These are phyloP conservation scores for Mycosarcoma maydis DNA, from an alignment of 1,284 basidiomycete genomes.

Conservation along the genomic window DNA sequence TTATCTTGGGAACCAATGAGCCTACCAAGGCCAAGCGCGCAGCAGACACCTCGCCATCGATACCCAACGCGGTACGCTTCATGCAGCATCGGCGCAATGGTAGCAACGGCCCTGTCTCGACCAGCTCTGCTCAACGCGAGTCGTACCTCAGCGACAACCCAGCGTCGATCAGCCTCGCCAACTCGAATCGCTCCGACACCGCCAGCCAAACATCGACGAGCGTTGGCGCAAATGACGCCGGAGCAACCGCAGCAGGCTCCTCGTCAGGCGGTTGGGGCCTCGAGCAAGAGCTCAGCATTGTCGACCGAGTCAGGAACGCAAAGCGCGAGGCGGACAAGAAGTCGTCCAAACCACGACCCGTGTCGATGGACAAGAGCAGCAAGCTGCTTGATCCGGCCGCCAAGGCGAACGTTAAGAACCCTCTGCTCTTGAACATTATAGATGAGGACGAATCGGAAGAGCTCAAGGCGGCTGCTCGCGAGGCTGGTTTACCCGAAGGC, in stretches of 20 bases:
- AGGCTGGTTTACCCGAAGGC: conserved; percentile 48
- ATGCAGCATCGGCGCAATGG: conserved; percentile 18
- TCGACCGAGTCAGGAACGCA: conserved; percentile 20
- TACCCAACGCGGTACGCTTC: conserved; percentile 44
- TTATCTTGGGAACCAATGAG: conserved; percentile 31
- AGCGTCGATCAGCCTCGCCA: conserved; percentile 6
- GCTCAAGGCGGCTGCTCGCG: conserved; percentile 40
- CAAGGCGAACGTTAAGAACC: conserved; percentile 15
- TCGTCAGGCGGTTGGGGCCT: conserved; percentile 30
- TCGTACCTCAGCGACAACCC: conserved; percentile 5
- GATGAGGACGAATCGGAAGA: conserved; percentile 41
- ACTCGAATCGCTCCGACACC: conserved; percentile 7
- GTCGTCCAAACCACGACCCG: conserved; percentile 8
- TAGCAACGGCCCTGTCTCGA: not conserved
- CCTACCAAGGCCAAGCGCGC: conserved; percentile 6
- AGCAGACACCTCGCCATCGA: conserved; percentile 20
- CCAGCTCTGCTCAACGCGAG: conserved; percentile 11
- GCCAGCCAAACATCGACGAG: conserved; percentile 3
- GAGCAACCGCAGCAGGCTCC: not conserved
- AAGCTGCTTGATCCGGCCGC: conserved; percentile 8
- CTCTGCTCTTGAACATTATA: conserved; percentile 18
- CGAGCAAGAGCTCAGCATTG: conserved; percentile 39
- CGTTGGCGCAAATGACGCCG: not conserved
- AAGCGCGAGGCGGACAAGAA: not conserved
- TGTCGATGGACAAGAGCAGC: conserved; percentile 31